These are phyloP conservation scores for Margaritispora aquatica DNA, from an alignment of 495 filamentous ascomycete genomes.

Conservation along the genomic window DNA sequence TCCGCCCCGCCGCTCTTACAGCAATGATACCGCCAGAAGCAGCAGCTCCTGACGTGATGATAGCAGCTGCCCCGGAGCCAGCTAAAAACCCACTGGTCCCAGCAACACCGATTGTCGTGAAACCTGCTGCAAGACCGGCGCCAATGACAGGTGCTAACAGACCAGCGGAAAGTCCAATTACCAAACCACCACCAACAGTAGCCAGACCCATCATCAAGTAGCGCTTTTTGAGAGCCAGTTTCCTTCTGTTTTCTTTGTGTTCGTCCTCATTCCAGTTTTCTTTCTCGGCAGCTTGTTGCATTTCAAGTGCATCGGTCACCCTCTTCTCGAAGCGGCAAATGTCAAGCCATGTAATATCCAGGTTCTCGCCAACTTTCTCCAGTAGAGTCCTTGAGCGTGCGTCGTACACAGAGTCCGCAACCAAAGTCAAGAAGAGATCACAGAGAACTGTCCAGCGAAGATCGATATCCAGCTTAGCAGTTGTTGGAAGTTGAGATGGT, in stretches of 20 bases:
- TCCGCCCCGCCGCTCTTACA: constrained; percentile 72
- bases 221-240: constrained; percentile 69
- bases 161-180: constrained; percentile 93
- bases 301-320: constrained; percentile 92
- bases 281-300: constrained; percentile 87
- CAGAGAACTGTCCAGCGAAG: constrained; percentile 96
- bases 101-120: constrained; percentile 88
- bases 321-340: constrained; percentile 97
- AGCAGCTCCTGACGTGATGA: constrained; percentile 89
- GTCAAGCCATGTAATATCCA: constrained; percentile 84
- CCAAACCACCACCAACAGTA: constrained; percentile 89
- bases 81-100: constrained; percentile 87
- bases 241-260: constrained; percentile 83
- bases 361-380: constrained; percentile 70
- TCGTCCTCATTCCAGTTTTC: constrained; percentile 98
- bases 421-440: constrained; percentile 89
- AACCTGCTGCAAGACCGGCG: constrained; percentile 87
- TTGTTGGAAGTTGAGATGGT: constrained; percentile 72
- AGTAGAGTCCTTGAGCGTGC: constrained; percentile 79
- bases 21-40: constrained; percentile 81
- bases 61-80: constrained; percentile 83
- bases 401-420: constrained; percentile 93
- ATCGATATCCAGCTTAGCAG: constrained; percentile 87
- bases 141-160: constrained; percentile 91
- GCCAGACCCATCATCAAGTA: constrained; percentile 96